phyloP scores from a whole-genome alignment of 2,329 filamentous ascomycete species.

The Fusarium sp. region DNA sequence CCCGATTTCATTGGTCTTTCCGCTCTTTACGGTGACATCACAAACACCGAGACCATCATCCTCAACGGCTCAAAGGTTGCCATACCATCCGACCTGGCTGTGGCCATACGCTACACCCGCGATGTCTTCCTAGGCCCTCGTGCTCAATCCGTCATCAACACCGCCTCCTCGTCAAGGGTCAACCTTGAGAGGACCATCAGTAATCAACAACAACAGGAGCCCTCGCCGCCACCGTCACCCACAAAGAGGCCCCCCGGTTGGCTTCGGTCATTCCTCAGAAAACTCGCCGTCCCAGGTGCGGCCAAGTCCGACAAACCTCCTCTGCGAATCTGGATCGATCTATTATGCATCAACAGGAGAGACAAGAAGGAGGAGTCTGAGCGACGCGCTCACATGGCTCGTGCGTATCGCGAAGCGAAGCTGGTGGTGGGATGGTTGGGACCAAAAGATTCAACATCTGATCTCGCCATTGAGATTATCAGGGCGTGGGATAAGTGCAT shows the following conservation, averaged over 20 bases:
- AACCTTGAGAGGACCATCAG: slow-evolving; percentile 12
- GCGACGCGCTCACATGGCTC: slow-evolving; percentile 34
- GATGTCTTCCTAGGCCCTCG: slow-evolving; percentile 35
- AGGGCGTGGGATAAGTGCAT: slow-evolving; percentile 40
- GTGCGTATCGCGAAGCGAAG: slow-evolving; percentile 34
- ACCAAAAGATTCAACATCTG: slow-evolving; percentile 32
- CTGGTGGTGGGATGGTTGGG: slow-evolving; percentile 41
- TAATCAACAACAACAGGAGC: not conserved
- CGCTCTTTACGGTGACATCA: slow-evolving; percentile 35
- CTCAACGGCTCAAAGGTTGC: slow-evolving; percentile 30
- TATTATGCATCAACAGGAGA: slow-evolving; percentile 35
- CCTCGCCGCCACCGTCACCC: slow-evolving; percentile 23
- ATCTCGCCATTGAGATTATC: slow-evolving; percentile 39
- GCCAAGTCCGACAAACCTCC: slow-evolving; percentile 14
- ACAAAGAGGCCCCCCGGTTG: slow-evolving; percentile 34
- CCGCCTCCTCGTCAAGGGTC: slow-evolving; percentile 14
- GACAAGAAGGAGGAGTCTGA: slow-evolving; percentile 31
- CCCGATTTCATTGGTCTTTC: slow-evolving; percentile 40
- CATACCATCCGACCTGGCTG: slow-evolving; percentile 29
- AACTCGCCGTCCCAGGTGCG: slow-evolving; percentile 16
- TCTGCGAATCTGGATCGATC: slow-evolving; percentile 37
- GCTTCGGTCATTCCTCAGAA: slow-evolving; percentile 35
- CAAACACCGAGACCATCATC: slow-evolving; percentile 29
- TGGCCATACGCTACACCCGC: slow-evolving; percentile 38
- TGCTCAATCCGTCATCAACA: slow-evolving; percentile 3